Base-by-base conservation (phyloP, 352 stramenopile genomes). In the Globisporangium apiculatum region DNA sequence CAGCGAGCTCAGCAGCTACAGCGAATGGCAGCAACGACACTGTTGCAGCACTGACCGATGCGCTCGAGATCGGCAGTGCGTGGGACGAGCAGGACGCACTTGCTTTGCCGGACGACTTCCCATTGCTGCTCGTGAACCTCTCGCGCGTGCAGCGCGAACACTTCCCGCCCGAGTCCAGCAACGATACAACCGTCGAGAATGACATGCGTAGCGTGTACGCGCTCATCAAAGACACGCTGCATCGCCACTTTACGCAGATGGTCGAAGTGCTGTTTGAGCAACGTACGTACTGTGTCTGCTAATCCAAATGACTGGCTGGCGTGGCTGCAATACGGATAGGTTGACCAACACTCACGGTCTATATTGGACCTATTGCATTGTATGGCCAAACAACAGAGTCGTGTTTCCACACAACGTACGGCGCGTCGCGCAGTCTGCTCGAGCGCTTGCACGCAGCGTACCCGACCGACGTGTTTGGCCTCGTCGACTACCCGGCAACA, bases 321-420 rank as follows among this genome's bases (percentile, higher is more conserved):
- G 8, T 61, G 14, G 35, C 36, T 47, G 43, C 7, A n/a, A 12
- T 31, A 47, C 36, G 12, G 24, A 46, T 2, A 31, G 24, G 24
- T 31, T 3, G 38, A 14, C 53, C 51, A 4, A 48, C 36, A 11
- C 54, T 37, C 7, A 53, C 35, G 10, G 6, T 38, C 4, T 48
- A 11, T 31, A n/a, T 5, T 31, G 11, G 24, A 31, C 24, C 24
- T 31, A 31, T 3, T 31, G 24, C 3, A 31, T 3, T 31, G 24
- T 3, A 31, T 31, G 24, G 24, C 24, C 24, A 31, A 31, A n/a
- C 36, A 12, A 24, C 10, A 85, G 75, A 84, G 35, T 70, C 65
- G n/a, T 83, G 71, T 46, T 87, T 87, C 57, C 80, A 90, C 49
- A 84, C 72, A 55, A 84, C 79, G 43, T 88, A 90, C 63, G 80